Base-by-base conservation (phyloP, 169 alveolate genomes). In the Ichthyophthirius multifiliis region DNA sequence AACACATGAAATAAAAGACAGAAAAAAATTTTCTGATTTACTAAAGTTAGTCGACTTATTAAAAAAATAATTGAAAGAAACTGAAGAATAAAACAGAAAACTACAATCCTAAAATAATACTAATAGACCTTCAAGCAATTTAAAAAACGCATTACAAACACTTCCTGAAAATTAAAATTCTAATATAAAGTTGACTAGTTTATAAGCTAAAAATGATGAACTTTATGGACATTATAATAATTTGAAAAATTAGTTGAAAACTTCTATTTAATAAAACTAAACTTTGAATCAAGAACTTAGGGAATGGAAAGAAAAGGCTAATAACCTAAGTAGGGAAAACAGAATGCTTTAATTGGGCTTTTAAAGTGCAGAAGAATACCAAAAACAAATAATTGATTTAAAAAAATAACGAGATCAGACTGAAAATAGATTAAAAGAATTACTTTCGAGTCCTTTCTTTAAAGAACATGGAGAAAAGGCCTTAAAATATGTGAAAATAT, bases 381-480 rank as follows among this genome's bases (percentile, higher is more conserved):
- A 55, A 55, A 55, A 27, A 7, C 15, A 55, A 7, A 55, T 55
- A 27, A 55, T 55, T 55, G 71, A 55, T 23, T 55, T 55, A 55
- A 55, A 55, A 27, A 55, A 55, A 39, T 6, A 55, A 27, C 23
- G 71, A 55, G 71, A 55, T 55, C 23, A 55, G 23, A 55, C 71
- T 4, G 71, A 55, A 9, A n/a, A 27, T 0, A 55, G 71, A 55
- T 18, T 55, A 1, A 55, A 55, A 55, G 71, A 55, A 23, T 27
- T 55, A 9, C 71, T 55, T 55, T 55, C 71, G 10, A 27, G 43
- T 10, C 71, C 71, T 1, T 55, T 55, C 18, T 55, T 55, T 55
- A 55, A 55, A 55, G 71, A 55, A 27, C 71, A 55, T 55, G 71
- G 71, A 6, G 71, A 55, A 55, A 55, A 55, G 34, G 71, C 71